Evolutionary conservation across 805 yeast species (phyloP).

Genomic region (Yamadazyma tumulicola): DNA sequence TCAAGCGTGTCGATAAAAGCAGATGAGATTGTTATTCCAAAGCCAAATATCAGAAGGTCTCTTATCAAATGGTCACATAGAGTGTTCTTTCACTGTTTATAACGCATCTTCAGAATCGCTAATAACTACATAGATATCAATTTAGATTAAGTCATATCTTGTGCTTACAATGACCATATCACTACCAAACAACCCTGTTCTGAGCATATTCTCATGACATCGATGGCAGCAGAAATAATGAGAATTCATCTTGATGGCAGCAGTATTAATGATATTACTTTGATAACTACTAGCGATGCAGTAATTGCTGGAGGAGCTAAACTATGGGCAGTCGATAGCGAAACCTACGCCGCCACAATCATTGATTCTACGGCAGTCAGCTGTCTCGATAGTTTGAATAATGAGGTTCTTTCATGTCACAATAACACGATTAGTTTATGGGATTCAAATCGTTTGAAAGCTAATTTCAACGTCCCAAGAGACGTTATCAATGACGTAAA

Average conservation of each 20-base stretch:
- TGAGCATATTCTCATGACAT: background rate
- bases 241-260: slow-evolving; percentile 4
- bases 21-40: no score
- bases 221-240: slow-evolving; percentile 4
- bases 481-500: slow-evolving; percentile 20
- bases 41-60: no score
- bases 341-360: background rate
- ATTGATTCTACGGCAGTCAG: background rate
- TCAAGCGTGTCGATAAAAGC: no score
- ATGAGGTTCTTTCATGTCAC: slow-evolving; percentile 12
- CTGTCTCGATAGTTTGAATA: slow-evolving; percentile 3
- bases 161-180: no score
- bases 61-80: no score
- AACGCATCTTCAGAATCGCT: no score
- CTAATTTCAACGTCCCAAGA: slow-evolving; percentile 5
- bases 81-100: no score
- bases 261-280: slow-evolving; percentile 1
- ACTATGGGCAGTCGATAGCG: slow-evolving; percentile 3
- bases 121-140: no score
- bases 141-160: no score
- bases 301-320: slow-evolving; percentile 4
- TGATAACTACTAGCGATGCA: slow-evolving; percentile 1
- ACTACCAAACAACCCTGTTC: no score
- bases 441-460: slow-evolving; percentile 14
- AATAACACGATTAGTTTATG: slow-evolving; percentile 16